phyloP scores from a whole-genome alignment of 2,329 filamentous ascomycete genomes.

The Paracorniculantispora psalliotae region DNA sequence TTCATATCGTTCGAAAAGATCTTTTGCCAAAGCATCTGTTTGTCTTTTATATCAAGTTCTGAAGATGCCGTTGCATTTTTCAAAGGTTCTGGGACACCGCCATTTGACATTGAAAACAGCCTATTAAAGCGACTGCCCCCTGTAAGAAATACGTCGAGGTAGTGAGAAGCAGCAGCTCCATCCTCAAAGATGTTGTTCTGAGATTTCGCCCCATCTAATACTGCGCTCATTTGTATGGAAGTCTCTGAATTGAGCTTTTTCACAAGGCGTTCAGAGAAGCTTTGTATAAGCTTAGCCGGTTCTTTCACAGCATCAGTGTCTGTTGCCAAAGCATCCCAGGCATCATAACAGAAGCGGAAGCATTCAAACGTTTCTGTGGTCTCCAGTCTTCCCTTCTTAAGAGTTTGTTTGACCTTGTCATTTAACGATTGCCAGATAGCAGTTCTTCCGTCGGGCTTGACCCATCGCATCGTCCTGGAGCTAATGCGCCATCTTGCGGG shows the following conservation, averaged over 20 bases:
- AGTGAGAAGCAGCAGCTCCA: constrained; percentile 15
- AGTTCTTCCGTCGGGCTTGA: constrained; percentile 23
- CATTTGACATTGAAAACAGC: constrained; percentile 23
- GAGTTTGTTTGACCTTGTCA: constrained; percentile 27
- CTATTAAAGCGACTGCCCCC: constrained; percentile 29
- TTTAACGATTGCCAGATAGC: constrained; percentile 31
- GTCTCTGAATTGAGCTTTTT: constrained; percentile 24
- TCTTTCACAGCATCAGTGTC: constrained; percentile 28
- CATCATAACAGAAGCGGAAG: constrained; percentile 34
- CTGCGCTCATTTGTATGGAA: constrained; percentile 20
- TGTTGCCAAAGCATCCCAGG: constrained; percentile 35
- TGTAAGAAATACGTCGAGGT: constrained; percentile 30
- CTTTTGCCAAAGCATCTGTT: constrained; percentile 22
- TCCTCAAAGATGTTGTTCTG: neutral
- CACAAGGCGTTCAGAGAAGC: constrained; percentile 30
- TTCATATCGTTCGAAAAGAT: constrained; percentile 35
- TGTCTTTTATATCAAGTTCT: neutral
- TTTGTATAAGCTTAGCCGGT: constrained; percentile 27
- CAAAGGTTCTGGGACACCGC: constrained; percentile 22
- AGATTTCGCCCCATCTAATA: neutral
- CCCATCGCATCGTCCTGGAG: constrained; percentile 32
- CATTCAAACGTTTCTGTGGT: constrained; percentile 36
- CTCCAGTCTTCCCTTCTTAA: constrained; percentile 28
- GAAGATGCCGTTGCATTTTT: constrained; percentile 16
- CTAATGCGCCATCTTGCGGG: constrained; percentile 39